Percentiles rank a stretch among this genome's conserved stretches.
Conservation (phyloP, 2,329 filamentous ascomycete species). For the Claviceps cyperi region DNA sequence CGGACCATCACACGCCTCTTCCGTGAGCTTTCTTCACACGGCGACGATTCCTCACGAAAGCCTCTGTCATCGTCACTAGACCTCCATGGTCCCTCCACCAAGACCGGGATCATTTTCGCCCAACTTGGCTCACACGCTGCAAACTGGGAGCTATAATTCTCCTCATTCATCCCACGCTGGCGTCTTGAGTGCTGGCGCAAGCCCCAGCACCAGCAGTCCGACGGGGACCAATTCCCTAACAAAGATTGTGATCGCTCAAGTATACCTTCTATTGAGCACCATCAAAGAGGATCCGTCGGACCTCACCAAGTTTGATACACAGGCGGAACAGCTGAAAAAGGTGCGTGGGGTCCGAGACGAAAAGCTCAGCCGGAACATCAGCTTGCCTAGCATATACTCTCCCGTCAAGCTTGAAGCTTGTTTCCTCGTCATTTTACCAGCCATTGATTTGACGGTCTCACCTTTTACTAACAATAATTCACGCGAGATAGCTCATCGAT, state of each 20-base stretch:
- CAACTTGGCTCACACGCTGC: conserved; percentile 42
- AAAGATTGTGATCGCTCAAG: conserved; percentile 90
- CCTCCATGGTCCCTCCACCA: conserved; percentile 44
- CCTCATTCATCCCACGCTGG: conserved; percentile 42
- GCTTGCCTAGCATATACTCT: not conserved
- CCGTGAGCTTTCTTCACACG: conserved; percentile 22
- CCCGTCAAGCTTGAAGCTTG: not conserved
- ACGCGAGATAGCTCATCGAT: conserved; percentile 59
- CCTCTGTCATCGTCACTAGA: conserved; percentile 21
- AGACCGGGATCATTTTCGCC: conserved; percentile 51
- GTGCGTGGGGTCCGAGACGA: conserved; percentile 32
- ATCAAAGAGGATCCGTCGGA: conserved; percentile 81
- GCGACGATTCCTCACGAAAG: conserved; percentile 20
- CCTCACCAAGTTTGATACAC: conserved; percentile 79
- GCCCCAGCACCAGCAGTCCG: conserved; percentile 47
- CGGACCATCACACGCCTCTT: conserved; percentile 14
- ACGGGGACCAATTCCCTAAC: conserved; percentile 55
- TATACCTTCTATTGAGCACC: conserved; percentile 84
- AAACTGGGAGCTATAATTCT: conserved; percentile 41
- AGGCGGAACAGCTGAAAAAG: conserved; percentile 84
- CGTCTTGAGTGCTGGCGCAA: conserved; percentile 44
- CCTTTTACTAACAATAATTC: conserved; percentile 9
- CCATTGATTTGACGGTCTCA: not conserved
- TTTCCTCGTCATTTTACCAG: not conserved
- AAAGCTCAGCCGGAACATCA: not conserved